Base-by-base conservation (phyloP, 495 filamentous ascomycete species). In the Achaetomiella virescens region DNA sequence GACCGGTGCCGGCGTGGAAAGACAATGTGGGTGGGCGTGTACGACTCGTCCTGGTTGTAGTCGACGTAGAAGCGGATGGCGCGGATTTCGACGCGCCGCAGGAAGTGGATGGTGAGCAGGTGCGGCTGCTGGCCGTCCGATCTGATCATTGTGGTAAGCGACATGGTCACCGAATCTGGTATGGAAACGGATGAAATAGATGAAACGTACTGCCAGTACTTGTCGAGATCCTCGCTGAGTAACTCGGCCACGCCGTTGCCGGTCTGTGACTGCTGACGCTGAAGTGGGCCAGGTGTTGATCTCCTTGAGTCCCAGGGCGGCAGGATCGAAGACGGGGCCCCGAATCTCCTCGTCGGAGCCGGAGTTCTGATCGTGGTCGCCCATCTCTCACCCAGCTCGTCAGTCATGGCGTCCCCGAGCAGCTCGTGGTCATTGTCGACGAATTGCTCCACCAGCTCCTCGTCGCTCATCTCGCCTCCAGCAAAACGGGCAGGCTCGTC, bases 81-180 rank as follows among this genome's bases (percentile, higher is more conserved):
- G 6, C 87, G 84, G 48, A 98, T 87, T 47, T 84, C 84, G 44
- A 97, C 93, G 8, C 91, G 79, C 65, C 95, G 95, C 73, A 93
- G 86, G 72, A 98, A 98, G 70, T 97, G 92, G 17, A 96, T 84
- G 35, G 88, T 96, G 22, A 98, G 80, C n/a, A 84, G 81, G 60
- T 98, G 93, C 14, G 93, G 93, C 64, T 98, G 93, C 6, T 92
- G 91, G 1, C 93, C 95, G 69, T 97, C 95, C 15, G 90, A 95
- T 70, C 81, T 51, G 55, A 68, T 17, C 66, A 58, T 21, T 18
- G 20, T 43, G 35, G 33, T 12, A 33, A 31, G 8, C 1, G 31
- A 24, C 7, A 17, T n/a, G 31, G 17, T 22, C 38, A 9, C 45
- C 14, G 31, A 15, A 57, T 14, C 14, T 6, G 15, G 27, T 22